These are phyloP conservation scores for Chlamydomonas applanata DNA, from an alignment of 139 green algal genomes.

Conservation along the genomic window DNA sequence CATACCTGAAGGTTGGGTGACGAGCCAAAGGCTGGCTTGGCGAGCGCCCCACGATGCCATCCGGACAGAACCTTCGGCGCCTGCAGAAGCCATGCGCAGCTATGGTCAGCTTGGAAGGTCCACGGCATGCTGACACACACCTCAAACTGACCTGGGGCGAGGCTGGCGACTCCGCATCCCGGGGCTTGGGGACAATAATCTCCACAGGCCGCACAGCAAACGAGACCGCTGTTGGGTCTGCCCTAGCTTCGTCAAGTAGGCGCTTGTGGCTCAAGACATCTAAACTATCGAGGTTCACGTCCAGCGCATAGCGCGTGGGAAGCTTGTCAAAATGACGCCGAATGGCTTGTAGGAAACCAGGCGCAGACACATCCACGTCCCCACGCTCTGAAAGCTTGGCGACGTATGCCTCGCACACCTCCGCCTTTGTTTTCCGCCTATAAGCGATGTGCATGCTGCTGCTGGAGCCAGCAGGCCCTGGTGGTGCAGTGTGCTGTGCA, in stretches of 20 bases:
- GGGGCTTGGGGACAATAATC: slow-evolving; percentile 39
- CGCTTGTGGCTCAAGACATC: slow-evolving; percentile 93
- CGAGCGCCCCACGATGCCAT: slow-evolving; percentile 15
- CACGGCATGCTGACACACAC: neutral
- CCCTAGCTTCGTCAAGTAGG: slow-evolving; percentile 82
- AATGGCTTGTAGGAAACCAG: slow-evolving; percentile 65
- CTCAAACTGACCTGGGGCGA: slow-evolving; percentile 10
- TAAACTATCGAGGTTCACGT: slow-evolving; percentile 85
- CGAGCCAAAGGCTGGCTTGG: slow-evolving; percentile 86
- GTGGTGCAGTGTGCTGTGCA: no score
- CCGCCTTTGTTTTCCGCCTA: slow-evolving; percentile 45
- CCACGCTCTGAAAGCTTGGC: slow-evolving; percentile 48
- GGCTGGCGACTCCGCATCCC: neutral
- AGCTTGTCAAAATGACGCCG: slow-evolving; percentile 79
- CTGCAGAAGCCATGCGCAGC: no score
- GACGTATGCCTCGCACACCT: slow-evolving; percentile 72
- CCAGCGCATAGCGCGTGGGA: slow-evolving; percentile 84
- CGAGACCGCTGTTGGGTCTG: slow-evolving; percentile 71
- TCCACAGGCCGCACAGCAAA: slow-evolving; percentile 88
- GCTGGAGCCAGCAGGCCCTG: neutral
- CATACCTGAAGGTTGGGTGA: slow-evolving; percentile 84
- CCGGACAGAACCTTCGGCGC: neutral
- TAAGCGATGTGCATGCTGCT: neutral
- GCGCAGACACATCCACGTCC: slow-evolving; percentile 63
- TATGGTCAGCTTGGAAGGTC: slow-evolving; percentile 7